phyloP scores from a whole-genome alignment of 306 rosid species.

The Astragalus glycyphyllos region DNA sequence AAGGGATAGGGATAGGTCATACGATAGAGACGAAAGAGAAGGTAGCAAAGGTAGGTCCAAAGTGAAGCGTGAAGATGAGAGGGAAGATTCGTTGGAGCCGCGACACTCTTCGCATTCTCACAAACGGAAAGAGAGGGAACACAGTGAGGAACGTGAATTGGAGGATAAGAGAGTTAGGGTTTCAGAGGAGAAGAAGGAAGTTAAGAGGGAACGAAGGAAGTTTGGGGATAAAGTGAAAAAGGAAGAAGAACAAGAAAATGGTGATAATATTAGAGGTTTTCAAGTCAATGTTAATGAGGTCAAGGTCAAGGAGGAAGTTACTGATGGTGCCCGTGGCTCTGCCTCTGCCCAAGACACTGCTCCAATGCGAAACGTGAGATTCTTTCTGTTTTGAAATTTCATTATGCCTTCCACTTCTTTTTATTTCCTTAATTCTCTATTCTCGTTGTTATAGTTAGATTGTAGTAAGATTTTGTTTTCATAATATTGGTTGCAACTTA shows the following conservation, averaged over 20 bases:
- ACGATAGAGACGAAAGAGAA: slow-evolving; percentile 48
- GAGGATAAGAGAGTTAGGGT: slow-evolving; percentile 75
- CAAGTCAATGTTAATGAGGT: slow-evolving; percentile 38
- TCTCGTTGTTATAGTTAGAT: background rate
- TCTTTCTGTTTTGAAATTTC: background rate
- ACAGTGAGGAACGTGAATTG: slow-evolving; percentile 55
- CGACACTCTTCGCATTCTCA: slow-evolving; percentile 53
- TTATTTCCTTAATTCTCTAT: background rate
- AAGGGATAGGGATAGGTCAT: slow-evolving; percentile 38
- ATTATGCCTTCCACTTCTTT: background rate
- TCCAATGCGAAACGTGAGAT: slow-evolving; percentile 65
- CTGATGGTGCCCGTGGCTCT: slow-evolving; percentile 47
- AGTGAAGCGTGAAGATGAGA: slow-evolving; percentile 47
- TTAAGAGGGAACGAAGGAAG: slow-evolving; percentile 63
- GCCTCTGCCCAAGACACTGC: slow-evolving; percentile 52
- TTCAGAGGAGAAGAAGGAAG: slow-evolving; percentile 60
- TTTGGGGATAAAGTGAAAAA: slow-evolving; percentile 67
- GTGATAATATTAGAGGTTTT: slow-evolving; percentile 7
- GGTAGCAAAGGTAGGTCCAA: slow-evolving; percentile 54
- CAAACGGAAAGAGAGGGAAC: slow-evolving; percentile 86
- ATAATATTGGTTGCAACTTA: background rate
- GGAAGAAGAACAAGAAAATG: slow-evolving; percentile 43
- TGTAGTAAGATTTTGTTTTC: background rate
- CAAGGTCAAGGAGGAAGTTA: slow-evolving; percentile 46
- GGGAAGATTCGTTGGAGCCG: slow-evolving; percentile 54